These are phyloP conservation scores for Davidsoniella eucalypti DNA, from an alignment of 2,329 filamentous ascomycete genomes.

Conservation along the genomic window DNA sequence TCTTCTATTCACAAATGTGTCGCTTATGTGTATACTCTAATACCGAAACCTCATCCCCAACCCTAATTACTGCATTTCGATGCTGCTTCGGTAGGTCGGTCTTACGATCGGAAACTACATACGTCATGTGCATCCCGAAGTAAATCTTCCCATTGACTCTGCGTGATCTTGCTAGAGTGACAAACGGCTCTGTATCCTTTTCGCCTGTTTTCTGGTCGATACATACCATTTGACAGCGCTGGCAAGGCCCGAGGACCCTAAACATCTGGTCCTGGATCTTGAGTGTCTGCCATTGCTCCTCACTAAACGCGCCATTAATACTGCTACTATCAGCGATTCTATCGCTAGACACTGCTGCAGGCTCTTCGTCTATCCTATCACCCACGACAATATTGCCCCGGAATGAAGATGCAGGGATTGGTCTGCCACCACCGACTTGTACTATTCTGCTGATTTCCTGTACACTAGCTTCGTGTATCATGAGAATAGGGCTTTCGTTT, in stretches of 20 bases:
- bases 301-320: slow-evolving; percentile 37
- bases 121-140: slow-evolving; percentile 70
- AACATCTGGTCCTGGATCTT: slow-evolving; percentile 48
- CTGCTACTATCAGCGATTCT: slow-evolving; percentile 27
- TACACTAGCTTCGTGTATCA: slow-evolving; percentile 66
- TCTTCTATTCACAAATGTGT: too few relatives aligned
- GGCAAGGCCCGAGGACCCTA: slow-evolving; percentile 65
- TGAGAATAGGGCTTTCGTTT: slow-evolving; percentile 86
- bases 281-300: slow-evolving; percentile 61
- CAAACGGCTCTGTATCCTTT: slow-evolving; percentile 70
- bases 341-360: slow-evolving; percentile 16
- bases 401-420: slow-evolving; percentile 57
- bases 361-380: slow-evolving; percentile 10
- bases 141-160: slow-evolving; percentile 69
- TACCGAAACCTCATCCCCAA: slow-evolving; percentile 6
- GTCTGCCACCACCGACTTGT: background rate
- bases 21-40: too few relatives aligned
- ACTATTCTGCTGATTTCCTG: slow-evolving; percentile 41
- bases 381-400: slow-evolving; percentile 73
- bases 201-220: slow-evolving; percentile 70
- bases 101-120: slow-evolving; percentile 17
- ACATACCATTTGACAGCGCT: slow-evolving; percentile 91
- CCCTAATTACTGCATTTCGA: background rate
- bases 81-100: too few relatives aligned
- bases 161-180: slow-evolving; percentile 74